Base-by-base conservation (phyloP, 2,329 filamentous ascomycete genomes). In the Aspergillus japonicus region DNA sequence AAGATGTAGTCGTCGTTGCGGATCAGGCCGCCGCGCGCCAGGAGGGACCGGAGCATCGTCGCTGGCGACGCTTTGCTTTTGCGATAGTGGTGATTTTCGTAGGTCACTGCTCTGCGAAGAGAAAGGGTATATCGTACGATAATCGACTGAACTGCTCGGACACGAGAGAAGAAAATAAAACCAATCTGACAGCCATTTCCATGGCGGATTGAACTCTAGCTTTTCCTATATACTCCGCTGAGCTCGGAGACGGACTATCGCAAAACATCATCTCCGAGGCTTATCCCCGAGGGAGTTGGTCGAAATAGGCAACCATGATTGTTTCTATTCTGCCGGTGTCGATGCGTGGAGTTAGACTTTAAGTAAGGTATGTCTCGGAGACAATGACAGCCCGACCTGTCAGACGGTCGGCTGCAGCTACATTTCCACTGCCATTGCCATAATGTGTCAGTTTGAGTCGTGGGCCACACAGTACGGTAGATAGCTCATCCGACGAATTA, bases 31-130 rank as follows among this genome's bases (percentile, higher is more conserved):
- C 69, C 67, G 3, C 71, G 55, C n/a, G 71, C 71, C 12, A 75
- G 60, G 10, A 74, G 61, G 1, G 73, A 73, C 24, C 70, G 71
- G 23, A 75, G 29, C 73, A 75, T 74, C 52, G n/a, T 66, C 50
- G 4, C 33, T 24, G 24, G 21, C 19, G 47, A 19, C 12, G 47
- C 21, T 49, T 26, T 26, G 23, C 11, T 26, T 49, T 49, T 26
- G 19, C 5, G 47, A 49, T 5, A 19, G 7, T 6, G 51, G 12
- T n/a, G 31, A 12, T 53, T 11, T 12, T 16, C 26, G 7, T 8
- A 8, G 26, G 1, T 8, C 7, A 8, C 26, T 29, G 7, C 2
- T 29, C 26, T 29, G 7, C 26, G 7, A 16, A 16, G 33, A 35
- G 14, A 12, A 35, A 5, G 33, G 14, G 33, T 12, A 35, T 35